phyloP scores from a whole-genome alignment of 2,329 filamentous ascomycete genomes.

The Pseudogymnoascus sp. region DNA sequence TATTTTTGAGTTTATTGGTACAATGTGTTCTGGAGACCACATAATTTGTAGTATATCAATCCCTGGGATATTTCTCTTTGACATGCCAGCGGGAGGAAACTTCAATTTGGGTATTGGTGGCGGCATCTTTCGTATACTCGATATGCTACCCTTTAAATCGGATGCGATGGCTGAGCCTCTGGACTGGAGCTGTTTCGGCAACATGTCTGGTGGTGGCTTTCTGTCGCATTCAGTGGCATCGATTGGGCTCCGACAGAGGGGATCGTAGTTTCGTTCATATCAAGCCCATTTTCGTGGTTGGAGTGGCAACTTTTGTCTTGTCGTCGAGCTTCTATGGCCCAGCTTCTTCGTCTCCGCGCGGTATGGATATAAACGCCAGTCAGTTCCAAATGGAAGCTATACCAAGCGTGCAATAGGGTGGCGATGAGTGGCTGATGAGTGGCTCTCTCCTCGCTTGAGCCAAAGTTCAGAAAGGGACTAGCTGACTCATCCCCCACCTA shows the following conservation, averaged over 20 bases:
- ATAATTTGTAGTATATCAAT: conserved; percentile 11
- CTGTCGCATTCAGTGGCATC: background rate
- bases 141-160: background rate
- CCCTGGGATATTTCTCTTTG: conserved; percentile 18
- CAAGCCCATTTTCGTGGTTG: background rate
- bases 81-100: background rate
- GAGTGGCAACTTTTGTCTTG: background rate
- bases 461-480: conserved; percentile 6
- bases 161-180: background rate
- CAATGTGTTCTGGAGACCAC: conserved; percentile 1
- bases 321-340: background rate
- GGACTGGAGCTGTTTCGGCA: background rate
- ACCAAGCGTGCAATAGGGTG: conserved; percentile 1
- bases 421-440: background rate
- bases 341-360: background rate
- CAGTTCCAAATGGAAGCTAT: background rate
- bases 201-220: background rate
- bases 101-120: background rate
- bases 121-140: background rate
- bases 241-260: conserved; percentile 1
- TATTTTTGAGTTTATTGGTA: background rate
- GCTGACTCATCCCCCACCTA: conserved; percentile 6
- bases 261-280: background rate
- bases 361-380: background rate
- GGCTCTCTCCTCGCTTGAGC: background rate